Evolutionary conservation across 2,329 filamentous ascomycete species (phyloP), one percentile per base, ranked within the genome.

Genomic region (Beauveria medogensis): DNA sequence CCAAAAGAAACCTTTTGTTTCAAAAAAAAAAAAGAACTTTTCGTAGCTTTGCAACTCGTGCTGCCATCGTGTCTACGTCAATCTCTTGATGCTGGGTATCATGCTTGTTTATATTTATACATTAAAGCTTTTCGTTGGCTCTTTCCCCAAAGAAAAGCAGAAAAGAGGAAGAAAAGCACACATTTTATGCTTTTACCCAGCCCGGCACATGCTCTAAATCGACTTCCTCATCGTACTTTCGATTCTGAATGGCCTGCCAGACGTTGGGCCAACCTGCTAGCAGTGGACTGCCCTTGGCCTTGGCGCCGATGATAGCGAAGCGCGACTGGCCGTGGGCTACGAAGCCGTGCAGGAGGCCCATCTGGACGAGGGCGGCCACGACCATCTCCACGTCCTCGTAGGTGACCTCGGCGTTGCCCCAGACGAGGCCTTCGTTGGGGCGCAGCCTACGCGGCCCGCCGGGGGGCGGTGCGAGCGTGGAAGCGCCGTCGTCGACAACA

Each of bases 281-380:
- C 22, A 90, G 73, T 0, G 87, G 82, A 26, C 84, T 82, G 5
- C 82, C 83, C 65, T 82, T 83, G 63, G 81, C 81, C 77, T 87
- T 88, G 26, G 89, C 86, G 3, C 92, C 92, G 57, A 89, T 85
- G 48, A 97, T 90, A 14, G 91, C 92, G 69, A 97, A 92, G 54
- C 89, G 86, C 48, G 82, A 82, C 69, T 87, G 85, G 28, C 82
- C 82, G 68, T 95, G 91, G 18, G 89, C 90, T 30, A 97, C 82
- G 69, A 92, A 97, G 2, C 92, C 93, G 66, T 88, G 86, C 70
- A 97, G 79, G 26, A 96, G 77, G 0, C 89, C 90, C 72, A 96
- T 90, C 55, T 89, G 85, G 22, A 95, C 83, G 14, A 97, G 81
- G 12, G 87, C 87, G 0, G 89, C 84, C 14, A 95, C 81, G 54